A percentile compares a stretch with the other conserved stretches of the same genome.
phyloP scores from a whole-genome alignment of 2,329 filamentous ascomycete species.

The Orbilia quercus region DNA sequence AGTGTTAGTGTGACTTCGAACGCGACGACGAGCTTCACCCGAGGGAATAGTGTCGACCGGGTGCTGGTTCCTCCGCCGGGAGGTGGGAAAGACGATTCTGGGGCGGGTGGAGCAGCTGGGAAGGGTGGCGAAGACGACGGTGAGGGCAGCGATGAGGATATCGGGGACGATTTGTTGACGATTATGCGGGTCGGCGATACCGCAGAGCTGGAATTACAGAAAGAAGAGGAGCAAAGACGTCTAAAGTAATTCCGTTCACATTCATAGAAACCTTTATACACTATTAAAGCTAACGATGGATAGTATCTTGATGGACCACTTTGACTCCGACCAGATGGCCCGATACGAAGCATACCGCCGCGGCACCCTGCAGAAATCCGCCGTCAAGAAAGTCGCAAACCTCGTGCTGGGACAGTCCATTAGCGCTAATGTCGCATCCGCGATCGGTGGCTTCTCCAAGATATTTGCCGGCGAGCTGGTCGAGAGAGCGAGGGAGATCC shows the following conservation, averaged over 20 bases:
- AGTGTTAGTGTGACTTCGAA: conserved; percentile 73
- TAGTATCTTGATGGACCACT: conserved; percentile 60
- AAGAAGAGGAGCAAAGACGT: conserved; percentile 73
- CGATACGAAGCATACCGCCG: conserved; percentile 67
- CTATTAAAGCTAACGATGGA: conserved; percentile 9
- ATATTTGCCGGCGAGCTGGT: conserved; percentile 75
- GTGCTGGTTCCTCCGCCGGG: conserved; percentile 47
- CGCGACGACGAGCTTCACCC: conserved; percentile 68
- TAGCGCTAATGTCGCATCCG: conserved; percentile 72
- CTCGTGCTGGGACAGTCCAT: conserved; percentile 76
- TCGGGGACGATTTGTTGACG: conserved; percentile 63
- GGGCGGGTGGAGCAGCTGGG: conserved; percentile 63
- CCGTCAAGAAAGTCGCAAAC: conserved; percentile 71
- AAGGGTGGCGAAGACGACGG: conserved; percentile 69
- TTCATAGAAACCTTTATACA: background rate
- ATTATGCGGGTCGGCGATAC: conserved; percentile 69
- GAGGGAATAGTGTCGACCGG: conserved; percentile 65
- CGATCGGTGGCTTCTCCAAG: conserved; percentile 74
- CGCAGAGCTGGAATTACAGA: conserved; percentile 73
- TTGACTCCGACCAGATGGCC: conserved; percentile 66
- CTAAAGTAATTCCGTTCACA: conserved; percentile 46
- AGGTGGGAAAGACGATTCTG: conserved; percentile 40
- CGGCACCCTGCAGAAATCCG: conserved; percentile 67
- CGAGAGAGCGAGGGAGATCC: conserved; percentile 73
- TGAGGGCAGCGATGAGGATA: conserved; percentile 71